These are phyloP conservation scores for Leccinum pachyderme DNA, from an alignment of 1,284 basidiomycete genomes.

Conservation along the genomic window DNA sequence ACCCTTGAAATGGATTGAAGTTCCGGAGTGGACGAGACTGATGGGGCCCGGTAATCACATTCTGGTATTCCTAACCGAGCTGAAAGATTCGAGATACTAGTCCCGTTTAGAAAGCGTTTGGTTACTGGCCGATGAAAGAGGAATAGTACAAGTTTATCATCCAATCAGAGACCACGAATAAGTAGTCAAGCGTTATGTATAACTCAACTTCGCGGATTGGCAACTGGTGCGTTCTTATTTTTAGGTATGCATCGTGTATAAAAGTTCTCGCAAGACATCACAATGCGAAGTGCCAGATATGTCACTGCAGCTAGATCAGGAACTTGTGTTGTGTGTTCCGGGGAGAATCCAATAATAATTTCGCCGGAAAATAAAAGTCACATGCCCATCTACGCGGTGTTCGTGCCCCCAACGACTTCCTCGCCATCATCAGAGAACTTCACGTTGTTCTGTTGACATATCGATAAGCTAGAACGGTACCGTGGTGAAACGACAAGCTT, in stretches of 20 bases:
- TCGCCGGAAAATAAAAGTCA: neutral
- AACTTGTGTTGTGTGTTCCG: neutral
- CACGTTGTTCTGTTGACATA: slow-evolving; percentile 60
- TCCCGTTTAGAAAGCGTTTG: too few species aligned
- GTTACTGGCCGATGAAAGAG: too few species aligned
- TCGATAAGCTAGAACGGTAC: neutral
- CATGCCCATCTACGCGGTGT: slow-evolving; percentile 31
- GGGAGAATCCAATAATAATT: neutral
- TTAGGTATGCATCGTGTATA: neutral
- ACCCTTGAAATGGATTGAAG: neutral
- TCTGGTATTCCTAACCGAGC: neutral
- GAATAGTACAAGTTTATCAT: too few species aligned
- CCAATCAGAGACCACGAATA: too few species aligned
- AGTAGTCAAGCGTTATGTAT: too few species aligned
- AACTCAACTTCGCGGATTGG: too few species aligned
- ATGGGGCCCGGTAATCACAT: neutral
- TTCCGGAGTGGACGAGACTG: neutral
- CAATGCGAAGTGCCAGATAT: neutral
- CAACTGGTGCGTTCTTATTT: neutral
- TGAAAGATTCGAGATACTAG: too few species aligned
- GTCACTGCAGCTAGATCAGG: neutral
- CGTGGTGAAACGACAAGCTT: slow-evolving; percentile 19
- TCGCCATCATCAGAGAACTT: slow-evolving; percentile 80
- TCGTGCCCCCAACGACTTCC: slow-evolving; percentile 64
- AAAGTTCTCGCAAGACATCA: neutral